Base-by-base conservation (phyloP, 2,329 filamentous ascomycete genomes). In the Fusarium tjaetaba region DNA sequence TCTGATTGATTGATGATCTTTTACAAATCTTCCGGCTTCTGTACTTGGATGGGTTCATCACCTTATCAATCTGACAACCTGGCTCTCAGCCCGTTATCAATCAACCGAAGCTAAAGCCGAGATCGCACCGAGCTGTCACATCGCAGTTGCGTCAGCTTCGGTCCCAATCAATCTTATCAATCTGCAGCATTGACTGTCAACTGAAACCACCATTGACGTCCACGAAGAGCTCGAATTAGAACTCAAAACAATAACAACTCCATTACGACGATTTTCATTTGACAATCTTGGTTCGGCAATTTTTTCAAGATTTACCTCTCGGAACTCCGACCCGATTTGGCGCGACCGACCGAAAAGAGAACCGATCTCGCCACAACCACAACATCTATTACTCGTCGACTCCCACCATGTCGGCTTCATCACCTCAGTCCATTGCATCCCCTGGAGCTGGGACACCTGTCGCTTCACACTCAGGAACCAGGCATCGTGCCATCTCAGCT, bases 291-390 rank as follows among this genome's bases (percentile, higher is more conserved):
- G 36, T 61, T 58, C 32, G 39, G 53, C 15, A 38, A 22, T 11
- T 46, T 10, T 26, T 52, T 41, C 34, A 26, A 53, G 10, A 26
- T 42, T 61, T 61, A 36, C 24, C 18, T 73, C 65, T 79, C 79
- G 78, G 79, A 80, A 70, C 61, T 80, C 73, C 76, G 76, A 80
- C 67, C 65, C 66, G 43, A 64, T 38, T 64, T 70, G 61, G 71
- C 53, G 36, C 63, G 64, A 62, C 75, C 73, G 68, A 70, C 73
- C 69, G 67, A 70, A 68, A 62, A 72, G 60, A 74, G 68, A 76
- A 64, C 72, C 76, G 60, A 61, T 52, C 66, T 61, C 59, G 65
- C 61, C 71, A 69, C 67, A 71, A 70, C 43, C 48, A 72, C 48
- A 66, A 66, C 32, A 61, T 60, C 58, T 53, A 68, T 68, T 59